Base-by-base conservation (phyloP, 2,329 filamentous ascomycete species). In the Apiospora aurea region DNA sequence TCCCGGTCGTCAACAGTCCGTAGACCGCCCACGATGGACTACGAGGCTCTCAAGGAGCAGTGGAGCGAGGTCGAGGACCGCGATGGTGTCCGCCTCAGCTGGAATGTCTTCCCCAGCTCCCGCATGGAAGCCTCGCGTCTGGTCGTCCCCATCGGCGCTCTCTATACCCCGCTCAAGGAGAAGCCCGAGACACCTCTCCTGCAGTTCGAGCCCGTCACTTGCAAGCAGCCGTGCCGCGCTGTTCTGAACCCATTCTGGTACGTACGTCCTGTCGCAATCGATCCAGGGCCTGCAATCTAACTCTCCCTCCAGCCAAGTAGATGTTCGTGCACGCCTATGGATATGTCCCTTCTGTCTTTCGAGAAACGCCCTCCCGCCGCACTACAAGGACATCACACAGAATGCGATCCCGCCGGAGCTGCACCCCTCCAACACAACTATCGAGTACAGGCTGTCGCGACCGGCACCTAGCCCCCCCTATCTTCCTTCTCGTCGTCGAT, bases 31-130 rank as follows among this genome's bases (percentile, higher is more conserved):
- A 44, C 41, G 41, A 97, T 97, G 95, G 95, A 97, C 82, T 97
- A 94, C 87, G 95, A 98, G 83, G 89, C 91, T 77, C 86, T 97
- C 77, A 98, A 98, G 86, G 95, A 98, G 84, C 93, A 96, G 86
- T 98, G 95, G 95, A 94, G 92, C 80, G 95, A 98, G 82, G 92
- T 97, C 72, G 96, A 99, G 86, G 96, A 99, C 80, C 92, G 94
- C 77, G 96, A 99, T 90, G 96, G 96, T 74, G 91, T 98, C 80
- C 92, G 96, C 75, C 88, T 99, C 76, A 98, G 96, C 85, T 99
- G 96, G 96, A 99, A 99, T 82, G 97, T 97, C 74, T 97, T 99
- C 80, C 96, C 96, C 69, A 98, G 95, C 86, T 96, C 96, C 80
- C 94, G 96, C 82, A 98, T 99, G 95, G 95, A 98, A 91, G 95